phyloP scores from a whole-genome alignment of 2,329 filamentous ascomycete genomes.

The Eurotiales sp. region DNA sequence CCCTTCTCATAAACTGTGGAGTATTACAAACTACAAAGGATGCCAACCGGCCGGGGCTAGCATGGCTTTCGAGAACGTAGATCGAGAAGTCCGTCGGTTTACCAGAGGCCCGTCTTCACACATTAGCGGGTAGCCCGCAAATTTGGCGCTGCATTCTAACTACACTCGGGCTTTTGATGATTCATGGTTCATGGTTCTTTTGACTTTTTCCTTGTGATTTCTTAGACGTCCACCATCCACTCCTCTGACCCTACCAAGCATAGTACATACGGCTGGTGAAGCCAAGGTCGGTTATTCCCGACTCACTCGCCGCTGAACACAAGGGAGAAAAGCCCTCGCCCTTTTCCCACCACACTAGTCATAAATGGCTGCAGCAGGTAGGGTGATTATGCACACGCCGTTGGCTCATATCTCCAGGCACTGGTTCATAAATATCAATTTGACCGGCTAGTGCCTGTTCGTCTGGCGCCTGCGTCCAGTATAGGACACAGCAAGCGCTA shows the following conservation, averaged over 20 bases:
- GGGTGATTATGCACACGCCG: constrained; percentile 54
- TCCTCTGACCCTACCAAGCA: too few relatives aligned
- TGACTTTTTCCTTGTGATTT: not conserved
- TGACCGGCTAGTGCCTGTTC: not conserved
- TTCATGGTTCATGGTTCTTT: not conserved
- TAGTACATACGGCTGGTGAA: not conserved
- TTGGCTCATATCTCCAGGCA: constrained; percentile 19
- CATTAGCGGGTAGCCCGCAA: not conserved
- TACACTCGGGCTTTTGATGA: not conserved
- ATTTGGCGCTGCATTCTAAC: not conserved
- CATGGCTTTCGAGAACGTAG: constrained; percentile 43
- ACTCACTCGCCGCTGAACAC: not conserved
- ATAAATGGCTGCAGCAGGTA: constrained; percentile 57
- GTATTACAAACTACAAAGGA: constrained; percentile 40
- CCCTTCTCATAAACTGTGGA: constrained; percentile 40
- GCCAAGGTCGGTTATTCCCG: not conserved
- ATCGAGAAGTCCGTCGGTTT: too few relatives aligned
- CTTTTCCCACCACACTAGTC: constrained; percentile 55
- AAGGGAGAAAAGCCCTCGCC: constrained; percentile 35
- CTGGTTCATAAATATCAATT: constrained; percentile 1
- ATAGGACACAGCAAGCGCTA: constrained; percentile 7
- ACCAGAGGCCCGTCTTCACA: constrained; percentile 22
- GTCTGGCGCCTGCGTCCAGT: not conserved
- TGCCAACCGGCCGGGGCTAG: constrained; percentile 42
- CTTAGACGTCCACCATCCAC: not conserved